These are phyloP conservation scores for Gleditsia sinensis DNA, from an alignment of 306 rosid species.

Conservation along the genomic window DNA sequence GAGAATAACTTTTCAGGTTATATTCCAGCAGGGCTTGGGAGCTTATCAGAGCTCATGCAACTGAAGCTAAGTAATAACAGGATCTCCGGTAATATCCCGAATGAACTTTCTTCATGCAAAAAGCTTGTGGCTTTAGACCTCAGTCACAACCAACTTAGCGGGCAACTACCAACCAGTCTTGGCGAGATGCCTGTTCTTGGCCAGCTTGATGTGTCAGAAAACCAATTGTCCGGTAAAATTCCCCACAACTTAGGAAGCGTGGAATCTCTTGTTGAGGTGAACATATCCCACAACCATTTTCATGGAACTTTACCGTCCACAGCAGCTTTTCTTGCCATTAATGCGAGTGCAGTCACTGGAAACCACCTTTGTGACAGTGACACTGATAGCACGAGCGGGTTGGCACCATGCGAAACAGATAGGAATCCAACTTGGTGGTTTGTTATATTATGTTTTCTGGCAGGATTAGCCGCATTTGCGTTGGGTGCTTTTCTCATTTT, in stretches of 20 bases:
- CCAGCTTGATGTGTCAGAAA: constrained; percentile 57
- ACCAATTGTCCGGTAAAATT: constrained; percentile 70
- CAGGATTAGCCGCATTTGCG: constrained; percentile 30
- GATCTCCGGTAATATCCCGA: constrained; percentile 64
- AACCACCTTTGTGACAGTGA: constrained; percentile 58
- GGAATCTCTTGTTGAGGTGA: constrained; percentile 75
- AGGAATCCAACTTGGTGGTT: constrained; percentile 52
- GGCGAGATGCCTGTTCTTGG: constrained; percentile 70
- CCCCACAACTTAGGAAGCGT: constrained; percentile 55
- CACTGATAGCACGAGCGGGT: constrained; percentile 25
- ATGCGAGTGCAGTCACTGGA: constrained; percentile 52
- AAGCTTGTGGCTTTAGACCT: constrained; percentile 77
- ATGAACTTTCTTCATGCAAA: constrained; percentile 53
- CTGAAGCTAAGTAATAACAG: constrained; percentile 66
- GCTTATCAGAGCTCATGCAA: constrained; percentile 51
- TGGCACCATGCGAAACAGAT: constrained; percentile 47
- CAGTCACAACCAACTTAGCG: constrained; percentile 61
- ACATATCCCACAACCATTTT: constrained; percentile 72
- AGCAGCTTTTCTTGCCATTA: constrained; percentile 63
- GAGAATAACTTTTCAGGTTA: constrained; percentile 62
- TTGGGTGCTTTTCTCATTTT: constrained; percentile 17
- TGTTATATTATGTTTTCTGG: constrained; percentile 38
- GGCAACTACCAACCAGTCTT: constrained; percentile 57
- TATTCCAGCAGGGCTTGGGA: constrained; percentile 38
- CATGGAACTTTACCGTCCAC: constrained; percentile 73